phyloP scores from a whole-genome alignment of 331 rosid genomes.

The Telfairia occidentalis region DNA sequence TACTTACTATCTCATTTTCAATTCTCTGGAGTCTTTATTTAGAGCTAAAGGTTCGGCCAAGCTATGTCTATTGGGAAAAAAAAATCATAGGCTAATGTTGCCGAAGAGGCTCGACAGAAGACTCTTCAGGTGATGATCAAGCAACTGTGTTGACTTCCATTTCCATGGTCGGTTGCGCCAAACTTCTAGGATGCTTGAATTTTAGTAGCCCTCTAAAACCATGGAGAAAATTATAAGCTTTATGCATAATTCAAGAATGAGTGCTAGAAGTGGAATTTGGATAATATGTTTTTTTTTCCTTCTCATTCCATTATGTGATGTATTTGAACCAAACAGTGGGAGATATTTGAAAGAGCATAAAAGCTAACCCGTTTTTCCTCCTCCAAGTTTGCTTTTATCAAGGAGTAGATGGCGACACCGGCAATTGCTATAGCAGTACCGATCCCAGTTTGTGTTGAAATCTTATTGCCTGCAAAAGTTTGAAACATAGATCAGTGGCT shows the following conservation, averaged over 20 bases:
- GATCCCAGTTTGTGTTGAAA: constrained; percentile 67
- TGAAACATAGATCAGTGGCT: neutral
- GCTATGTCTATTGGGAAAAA: too few relatives aligned
- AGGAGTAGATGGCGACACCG: constrained; percentile 68
- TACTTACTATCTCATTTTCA: neutral
- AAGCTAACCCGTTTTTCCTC: constrained; percentile 40
- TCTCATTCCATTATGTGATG: neutral
- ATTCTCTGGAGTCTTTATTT: neutral
- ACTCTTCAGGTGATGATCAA: neutral
- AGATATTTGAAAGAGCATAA: neutral
- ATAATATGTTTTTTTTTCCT: neutral
- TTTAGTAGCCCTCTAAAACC: constrained; percentile 43
- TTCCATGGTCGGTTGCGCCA: neutral
- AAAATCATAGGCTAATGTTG: too few relatives aligned
- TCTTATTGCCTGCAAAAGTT: constrained; percentile 43
- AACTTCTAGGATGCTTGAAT: constrained; percentile 23
- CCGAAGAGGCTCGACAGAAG: neutral
- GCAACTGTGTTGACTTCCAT: neutral
- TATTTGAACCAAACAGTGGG: neutral
- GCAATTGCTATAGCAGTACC: constrained; percentile 67
- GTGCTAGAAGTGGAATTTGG: neutral
- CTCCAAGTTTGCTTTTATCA: constrained; percentile 62
- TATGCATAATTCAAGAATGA: neutral
- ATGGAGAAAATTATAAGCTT: neutral
- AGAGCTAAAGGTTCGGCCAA: too few relatives aligned